A percentile compares a stretch with the other conserved stretches of the same genome.
phyloP scores from a whole-genome alignment of 768 basidiomycete genomes.

The Termitomyces sp. region DNA sequence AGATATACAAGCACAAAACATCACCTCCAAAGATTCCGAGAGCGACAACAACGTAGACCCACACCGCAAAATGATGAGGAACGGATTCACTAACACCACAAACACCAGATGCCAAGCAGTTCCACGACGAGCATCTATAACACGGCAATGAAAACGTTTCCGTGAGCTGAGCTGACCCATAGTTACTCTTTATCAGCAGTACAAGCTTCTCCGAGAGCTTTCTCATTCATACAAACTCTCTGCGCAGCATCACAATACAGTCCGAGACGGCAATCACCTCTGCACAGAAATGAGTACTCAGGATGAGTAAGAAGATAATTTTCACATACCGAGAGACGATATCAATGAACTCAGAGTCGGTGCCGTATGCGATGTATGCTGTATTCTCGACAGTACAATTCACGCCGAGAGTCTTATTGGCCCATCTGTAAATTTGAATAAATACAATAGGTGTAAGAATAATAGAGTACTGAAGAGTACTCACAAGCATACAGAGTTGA shows the following conservation, averaged over 20 bases:
- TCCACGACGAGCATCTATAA: constrained; percentile 68
- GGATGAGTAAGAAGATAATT: neutral
- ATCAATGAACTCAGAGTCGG: constrained; percentile 61
- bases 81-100: constrained; percentile 61
- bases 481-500: constrained; percentile 81
- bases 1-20: constrained; percentile 16
- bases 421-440: constrained; percentile 49
- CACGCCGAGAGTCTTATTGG: constrained; percentile 66
- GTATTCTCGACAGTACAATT: constrained; percentile 76
- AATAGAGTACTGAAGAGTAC: too few relatives aligned
- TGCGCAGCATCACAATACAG: constrained; percentile 70
- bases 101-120: constrained; percentile 58
- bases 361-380: constrained; percentile 67
- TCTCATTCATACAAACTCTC: constrained; percentile 55
- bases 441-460: neutral
- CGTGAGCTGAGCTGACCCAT: neutral
- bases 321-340: constrained; percentile 71
- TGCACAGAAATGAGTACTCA: constrained; percentile 19
- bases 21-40: constrained; percentile 71
- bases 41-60: constrained; percentile 71
- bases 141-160: neutral
- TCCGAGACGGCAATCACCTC: constrained; percentile 71
- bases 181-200: constrained; percentile 47
- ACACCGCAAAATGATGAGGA: constrained; percentile 58
- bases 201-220: constrained; percentile 57